phyloP scores from a whole-genome alignment of 164 flowering plant genomes.

The Warburgia ugandensis region DNA sequence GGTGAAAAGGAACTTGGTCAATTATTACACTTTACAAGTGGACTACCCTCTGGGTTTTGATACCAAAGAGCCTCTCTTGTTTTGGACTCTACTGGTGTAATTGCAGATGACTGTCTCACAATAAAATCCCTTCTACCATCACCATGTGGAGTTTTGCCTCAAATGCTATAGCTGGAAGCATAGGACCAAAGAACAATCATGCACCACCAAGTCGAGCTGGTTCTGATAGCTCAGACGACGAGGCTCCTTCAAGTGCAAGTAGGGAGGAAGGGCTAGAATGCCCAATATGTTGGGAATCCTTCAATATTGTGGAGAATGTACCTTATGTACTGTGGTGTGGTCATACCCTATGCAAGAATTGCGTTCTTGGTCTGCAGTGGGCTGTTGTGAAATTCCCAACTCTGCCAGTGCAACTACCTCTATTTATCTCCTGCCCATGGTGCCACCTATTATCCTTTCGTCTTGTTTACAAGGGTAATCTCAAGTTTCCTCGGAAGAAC shows the following conservation, averaged over 20 bases:
- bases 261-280: constrained; percentile 85
- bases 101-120: background rate
- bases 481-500: constrained; percentile 83
- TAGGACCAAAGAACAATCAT: constrained; percentile 26
- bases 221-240: constrained; percentile 76
- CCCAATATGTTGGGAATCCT: constrained; percentile 95
- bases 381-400: constrained; percentile 78
- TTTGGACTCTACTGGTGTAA: background rate
- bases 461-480: constrained; percentile 61
- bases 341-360: constrained; percentile 86
- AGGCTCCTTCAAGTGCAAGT: constrained; percentile 41
- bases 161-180: constrained; percentile 44
- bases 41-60: background rate
- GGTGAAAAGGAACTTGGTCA: too few species aligned
- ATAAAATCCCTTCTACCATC: background rate
- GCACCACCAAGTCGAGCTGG: constrained; percentile 24
- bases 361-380: constrained; percentile 77
- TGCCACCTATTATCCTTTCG: constrained; percentile 76
- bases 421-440: constrained; percentile 93
- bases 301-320: constrained; percentile 91
- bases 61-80: background rate
- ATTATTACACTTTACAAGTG: too few species aligned
- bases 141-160: constrained; percentile 80
- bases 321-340: constrained; percentile 99
- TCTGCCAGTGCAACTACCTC: constrained; percentile 78